These are phyloP conservation scores for Tricholomella constricta DNA, from an alignment of 768 basidiomycete species.

Conservation along the genomic window DNA sequence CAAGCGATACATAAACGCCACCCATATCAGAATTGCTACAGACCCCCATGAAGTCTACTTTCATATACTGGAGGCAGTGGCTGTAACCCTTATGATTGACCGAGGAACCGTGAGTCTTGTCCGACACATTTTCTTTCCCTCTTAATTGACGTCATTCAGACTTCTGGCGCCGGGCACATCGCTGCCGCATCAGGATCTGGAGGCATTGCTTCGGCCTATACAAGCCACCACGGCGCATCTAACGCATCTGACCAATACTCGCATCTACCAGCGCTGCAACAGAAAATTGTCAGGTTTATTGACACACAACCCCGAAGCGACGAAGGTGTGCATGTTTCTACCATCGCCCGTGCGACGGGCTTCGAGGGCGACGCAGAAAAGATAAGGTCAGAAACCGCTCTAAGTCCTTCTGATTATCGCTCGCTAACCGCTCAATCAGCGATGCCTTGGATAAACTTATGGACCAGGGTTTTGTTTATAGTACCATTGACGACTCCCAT, in stretches of 20 bases:
- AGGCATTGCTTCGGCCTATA: conserved; percentile 42
- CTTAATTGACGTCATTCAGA: conserved; percentile 22
- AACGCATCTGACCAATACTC: conserved; percentile 47
- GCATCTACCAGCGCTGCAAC: conserved; percentile 60
- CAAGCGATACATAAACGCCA: conserved; percentile 82
- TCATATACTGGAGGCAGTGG: conserved; percentile 77
- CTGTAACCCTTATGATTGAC: conserved; percentile 64
- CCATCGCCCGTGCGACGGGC: conserved; percentile 68
- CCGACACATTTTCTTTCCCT: conserved; percentile 5
- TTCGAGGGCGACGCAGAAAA: conserved; percentile 47
- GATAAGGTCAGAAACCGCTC: conserved; percentile 55
- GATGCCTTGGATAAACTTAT: conserved; percentile 75
- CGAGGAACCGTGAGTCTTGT: conserved; percentile 59
- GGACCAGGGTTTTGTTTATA: conserved; percentile 79
- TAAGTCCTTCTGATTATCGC: not conserved
- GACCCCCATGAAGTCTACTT: conserved; percentile 81
- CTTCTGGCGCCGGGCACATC: conserved; percentile 32
- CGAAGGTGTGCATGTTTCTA: conserved; percentile 76
- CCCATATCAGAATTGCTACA: conserved; percentile 64
- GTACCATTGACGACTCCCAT: conserved; percentile 82
- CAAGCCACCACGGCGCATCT: conserved; percentile 30
- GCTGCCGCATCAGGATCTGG: conserved; percentile 14
- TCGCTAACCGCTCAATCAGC: conserved; percentile 35
- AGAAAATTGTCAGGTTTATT: conserved; percentile 69
- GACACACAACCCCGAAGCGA: conserved; percentile 42